Evolutionary conservation across 2,329 filamentous ascomycete genomes (phyloP).

Genomic region (Neonectria ditissima): DNA sequence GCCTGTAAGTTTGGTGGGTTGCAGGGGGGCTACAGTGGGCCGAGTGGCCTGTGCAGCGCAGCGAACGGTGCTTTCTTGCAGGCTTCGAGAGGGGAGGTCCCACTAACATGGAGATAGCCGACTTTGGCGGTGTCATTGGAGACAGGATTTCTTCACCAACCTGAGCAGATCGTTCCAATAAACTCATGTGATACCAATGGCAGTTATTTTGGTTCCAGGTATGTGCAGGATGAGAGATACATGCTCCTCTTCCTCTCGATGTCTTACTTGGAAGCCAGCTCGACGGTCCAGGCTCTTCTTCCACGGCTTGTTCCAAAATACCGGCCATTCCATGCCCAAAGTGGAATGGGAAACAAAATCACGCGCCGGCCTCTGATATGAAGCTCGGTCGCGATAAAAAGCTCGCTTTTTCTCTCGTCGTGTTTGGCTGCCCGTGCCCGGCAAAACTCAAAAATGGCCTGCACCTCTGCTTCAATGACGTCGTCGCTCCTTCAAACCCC

Average conservation of each 20-base stretch:
- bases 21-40: neutral
- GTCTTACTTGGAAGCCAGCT: neutral
- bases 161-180: too few relatives aligned
- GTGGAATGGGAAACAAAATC: neutral
- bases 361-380: neutral
- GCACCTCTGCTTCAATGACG: neutral
- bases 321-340: neutral
- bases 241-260: neutral
- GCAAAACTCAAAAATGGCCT: neutral
- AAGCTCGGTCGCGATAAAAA: neutral
- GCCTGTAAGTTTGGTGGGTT: conserved; percentile 1
- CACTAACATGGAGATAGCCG: neutral
- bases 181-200: too few relatives aligned
- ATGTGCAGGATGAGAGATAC: neutral
- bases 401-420: neutral
- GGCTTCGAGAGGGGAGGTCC: neutral
- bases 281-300: too few relatives aligned
- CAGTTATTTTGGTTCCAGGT: neutral
- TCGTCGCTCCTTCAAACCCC: neutral
- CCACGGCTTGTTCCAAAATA: neutral
- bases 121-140: neutral
- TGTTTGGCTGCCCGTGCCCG: neutral
- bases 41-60: neutral
- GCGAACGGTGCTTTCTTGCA: neutral
- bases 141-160: neutral